Percentiles rank a stretch among this genome's conserved stretches.
phyloP scores from a whole-genome alignment of 2,329 filamentous ascomycete species.

The Talaromyces sp. region DNA sequence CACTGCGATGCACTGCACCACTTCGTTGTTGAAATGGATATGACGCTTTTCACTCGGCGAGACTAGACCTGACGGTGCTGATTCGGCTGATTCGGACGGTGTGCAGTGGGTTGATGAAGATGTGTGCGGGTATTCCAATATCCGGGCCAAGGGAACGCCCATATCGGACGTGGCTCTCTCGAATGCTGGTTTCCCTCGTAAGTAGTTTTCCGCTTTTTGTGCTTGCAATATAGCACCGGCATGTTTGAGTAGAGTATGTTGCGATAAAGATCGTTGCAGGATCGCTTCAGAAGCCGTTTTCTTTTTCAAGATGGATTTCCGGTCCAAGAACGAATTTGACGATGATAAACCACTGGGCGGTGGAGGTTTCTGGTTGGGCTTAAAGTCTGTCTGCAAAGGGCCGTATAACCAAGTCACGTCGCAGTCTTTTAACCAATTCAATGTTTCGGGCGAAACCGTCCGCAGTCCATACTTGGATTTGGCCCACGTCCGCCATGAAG shows the following conservation, averaged over 20 bases:
- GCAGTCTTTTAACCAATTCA: conserved; percentile 97
- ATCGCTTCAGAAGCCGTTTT: conserved; percentile 94
- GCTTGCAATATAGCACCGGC: conserved; percentile 82
- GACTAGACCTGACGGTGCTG: conserved; percentile 66
- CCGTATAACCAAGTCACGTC: conserved; percentile 98
- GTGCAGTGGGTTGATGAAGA: conserved; percentile 51
- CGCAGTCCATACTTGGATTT: conserved; percentile 84
- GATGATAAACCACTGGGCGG: conserved; percentile 57
- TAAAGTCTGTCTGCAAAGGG: conserved; percentile 72
- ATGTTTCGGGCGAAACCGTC: conserved; percentile 83
- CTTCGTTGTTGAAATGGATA: conserved; percentile 95
- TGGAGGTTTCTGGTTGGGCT: conserved; percentile 50
- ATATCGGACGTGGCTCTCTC: conserved; percentile 68
- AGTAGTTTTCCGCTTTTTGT: conserved; percentile 60
- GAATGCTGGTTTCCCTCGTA: conserved; percentile 54
- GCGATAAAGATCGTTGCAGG: conserved; percentile 81
- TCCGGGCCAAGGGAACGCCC: conserved; percentile 59
- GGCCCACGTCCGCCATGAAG: conserved; percentile 95
- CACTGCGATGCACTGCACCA: conserved; percentile 92
- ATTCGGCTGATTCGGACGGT: conserved; percentile 63
- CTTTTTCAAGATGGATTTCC: conserved; percentile 95
- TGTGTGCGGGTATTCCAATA: conserved; percentile 49
- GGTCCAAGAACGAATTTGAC: conserved; percentile 64
- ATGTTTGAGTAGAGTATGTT: conserved; percentile 84
- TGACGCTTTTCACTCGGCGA: conserved; percentile 68